A percentile compares a stretch with the other conserved stretches of the same genome.
These are phyloP conservation scores for Chrysophaeum taylorii DNA, from an alignment of 352 stramenopile genomes.

Conservation along the genomic window DNA sequence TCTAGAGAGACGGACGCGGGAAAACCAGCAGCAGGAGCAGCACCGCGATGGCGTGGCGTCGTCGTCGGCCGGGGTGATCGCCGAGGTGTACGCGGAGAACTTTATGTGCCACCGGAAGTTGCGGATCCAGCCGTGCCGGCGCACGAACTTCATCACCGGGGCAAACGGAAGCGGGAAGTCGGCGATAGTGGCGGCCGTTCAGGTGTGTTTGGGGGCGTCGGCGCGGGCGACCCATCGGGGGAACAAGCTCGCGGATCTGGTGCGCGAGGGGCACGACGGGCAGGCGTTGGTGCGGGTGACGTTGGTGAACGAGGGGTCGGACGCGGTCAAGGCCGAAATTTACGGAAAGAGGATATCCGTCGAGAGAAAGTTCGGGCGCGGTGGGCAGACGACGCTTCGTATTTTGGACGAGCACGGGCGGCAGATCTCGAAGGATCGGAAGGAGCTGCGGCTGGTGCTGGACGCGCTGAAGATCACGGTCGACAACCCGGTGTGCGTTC, in stretches of 20 bases:
- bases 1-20: neutral
- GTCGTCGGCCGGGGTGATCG: slow-evolving; percentile 70
- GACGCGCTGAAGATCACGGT: slow-evolving; percentile 82
- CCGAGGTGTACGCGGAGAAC: slow-evolving; percentile 88
- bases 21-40: neutral
- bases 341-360: slow-evolving; percentile 86
- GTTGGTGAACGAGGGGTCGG: slow-evolving; percentile 73
- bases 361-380: slow-evolving; percentile 69
- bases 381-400: slow-evolving; percentile 35
- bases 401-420: slow-evolving; percentile 35
- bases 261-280: slow-evolving; percentile 73
- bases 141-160: slow-evolving; percentile 80
- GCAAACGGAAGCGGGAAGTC: slow-evolving; percentile 89
- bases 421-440: slow-evolving; percentile 69
- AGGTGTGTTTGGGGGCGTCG: slow-evolving; percentile 87
- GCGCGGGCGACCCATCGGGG: slow-evolving; percentile 80
- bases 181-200: slow-evolving; percentile 89
- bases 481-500: slow-evolving; percentile 89
- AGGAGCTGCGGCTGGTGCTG: slow-evolving; percentile 79
- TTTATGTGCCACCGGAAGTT: slow-evolving; percentile 96
- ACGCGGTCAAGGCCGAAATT: slow-evolving; percentile 71
- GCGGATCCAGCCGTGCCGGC: slow-evolving; percentile 59
- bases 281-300: slow-evolving; percentile 76
- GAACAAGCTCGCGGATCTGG: slow-evolving; percentile 86
- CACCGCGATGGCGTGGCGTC: neutral